Evolutionary conservation across 2,329 filamentous ascomycete species (phyloP), one percentile per base, ranked within the genome.

Genomic region (Pseudogymnoascus sp.): DNA sequence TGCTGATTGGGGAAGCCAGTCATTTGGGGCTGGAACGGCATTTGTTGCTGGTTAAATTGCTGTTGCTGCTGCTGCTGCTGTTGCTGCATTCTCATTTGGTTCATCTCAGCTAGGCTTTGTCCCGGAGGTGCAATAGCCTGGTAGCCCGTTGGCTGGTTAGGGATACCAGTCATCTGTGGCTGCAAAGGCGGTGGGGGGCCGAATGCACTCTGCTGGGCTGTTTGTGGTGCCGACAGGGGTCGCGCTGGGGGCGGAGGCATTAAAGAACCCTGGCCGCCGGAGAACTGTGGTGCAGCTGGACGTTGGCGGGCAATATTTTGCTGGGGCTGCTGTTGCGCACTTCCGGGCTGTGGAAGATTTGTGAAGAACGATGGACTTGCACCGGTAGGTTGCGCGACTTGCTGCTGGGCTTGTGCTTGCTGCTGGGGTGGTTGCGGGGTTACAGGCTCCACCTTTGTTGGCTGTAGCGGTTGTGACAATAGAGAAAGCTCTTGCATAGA

Each of bases 181-280:
- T 92, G 87, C 66, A 97, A 75, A 14, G 90, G 86, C 58, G 90
- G 85, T 15, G 57, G 35, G 15, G 88, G 83, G 6, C 82, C 82
- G 72, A 95, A 94, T 4, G 80, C 81, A 72, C 82, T 91, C 50
- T 85, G 85, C 70, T 88, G 88, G 58, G 84, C 87, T 60, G 91
- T 89, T 71, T 91, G 89, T 25, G 94, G 93, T 38, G 94, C 93
- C 39, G 93, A 97, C 11, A 94, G 80, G 6, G 94, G 88, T 63
- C 94, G 83, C 59, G 86, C 83, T 9, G 91, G 91, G 25, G 84
- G 91, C 6, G 91, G 91, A 57, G 87, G 82, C 64, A 92, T 83
- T 37, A 96, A 78, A 15, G 84, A 83, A 38, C 82, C 77, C 66
- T 83, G 79, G 43, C 78, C 80, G 62, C 83, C 81, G 64, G 81